phyloP scores from a whole-genome alignment of 345 rosid genomes.

The Eucalyptus globulus region DNA sequence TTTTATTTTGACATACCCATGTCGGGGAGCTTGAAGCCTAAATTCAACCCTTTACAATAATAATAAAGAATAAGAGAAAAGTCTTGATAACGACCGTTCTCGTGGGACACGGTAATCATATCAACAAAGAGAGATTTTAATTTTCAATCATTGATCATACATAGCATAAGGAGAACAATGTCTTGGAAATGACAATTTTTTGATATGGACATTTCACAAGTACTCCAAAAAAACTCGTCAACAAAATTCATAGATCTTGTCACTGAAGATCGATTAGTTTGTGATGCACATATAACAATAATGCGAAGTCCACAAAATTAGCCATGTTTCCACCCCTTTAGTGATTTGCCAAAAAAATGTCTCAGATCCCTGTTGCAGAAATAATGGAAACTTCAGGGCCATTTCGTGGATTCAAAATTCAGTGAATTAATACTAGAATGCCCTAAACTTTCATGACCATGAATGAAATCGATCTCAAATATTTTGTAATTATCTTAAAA shows the following conservation, averaged over 20 bases:
- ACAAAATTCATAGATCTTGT: background rate
- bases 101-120: background rate
- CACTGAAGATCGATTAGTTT: rapidly evolving
- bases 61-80: no score
- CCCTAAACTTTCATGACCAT: background rate
- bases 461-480: background rate
- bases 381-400: background rate
- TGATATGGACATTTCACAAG: background rate
- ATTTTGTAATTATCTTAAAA: background rate
- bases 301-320: background rate
- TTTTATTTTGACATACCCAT: background rate
- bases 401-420: background rate
- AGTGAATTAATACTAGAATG: no score
- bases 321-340: background rate
- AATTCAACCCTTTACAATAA: background rate
- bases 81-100: background rate
- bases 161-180: background rate
- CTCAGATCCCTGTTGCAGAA: background rate
- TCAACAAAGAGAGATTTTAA: no score
- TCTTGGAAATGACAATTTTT: background rate
- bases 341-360: background rate
- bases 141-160: background rate
- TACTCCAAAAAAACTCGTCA: no score
- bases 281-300: background rate
- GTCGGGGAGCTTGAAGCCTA: background rate